Evolutionary conservation across 768 basidiomycete genomes (phyloP).

Genomic region (Agrocybe praecox): DNA sequence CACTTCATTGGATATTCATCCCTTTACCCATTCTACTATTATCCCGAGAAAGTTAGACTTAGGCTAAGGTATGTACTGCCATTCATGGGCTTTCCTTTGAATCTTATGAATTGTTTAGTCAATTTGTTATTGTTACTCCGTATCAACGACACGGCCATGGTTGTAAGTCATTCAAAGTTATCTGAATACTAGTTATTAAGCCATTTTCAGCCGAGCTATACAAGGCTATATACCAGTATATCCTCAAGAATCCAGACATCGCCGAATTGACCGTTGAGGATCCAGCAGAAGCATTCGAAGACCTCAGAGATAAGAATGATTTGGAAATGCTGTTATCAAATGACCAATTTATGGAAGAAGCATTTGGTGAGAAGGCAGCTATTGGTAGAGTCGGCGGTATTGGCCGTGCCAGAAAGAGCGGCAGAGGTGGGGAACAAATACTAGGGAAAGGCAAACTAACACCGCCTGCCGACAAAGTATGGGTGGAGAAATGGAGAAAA

Average conservation of each 20-base stretch:
- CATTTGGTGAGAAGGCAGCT: constrained; percentile 52
- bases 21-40: constrained; percentile 94
- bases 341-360: constrained; percentile 71
- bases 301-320: constrained; percentile 92
- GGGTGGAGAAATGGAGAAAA: constrained; percentile 80
- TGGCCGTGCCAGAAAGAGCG: constrained; percentile 44
- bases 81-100: background rate
- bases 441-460: constrained; percentile 61
- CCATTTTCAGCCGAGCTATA: constrained; percentile 75
- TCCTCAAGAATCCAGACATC: constrained; percentile 63
- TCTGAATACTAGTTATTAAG: background rate
- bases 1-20: constrained; percentile 96
- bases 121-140: constrained; percentile 92
- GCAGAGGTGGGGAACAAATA: constrained; percentile 29
- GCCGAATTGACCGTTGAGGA: constrained; percentile 98
- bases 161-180: constrained; percentile 50
- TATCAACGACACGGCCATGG: constrained; percentile 92
- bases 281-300: constrained; percentile 97
- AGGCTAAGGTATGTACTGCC: constrained; percentile 69
- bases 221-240: constrained; percentile 79
- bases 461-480: constrained; percentile 74
- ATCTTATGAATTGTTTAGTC: constrained; percentile 49
- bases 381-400: constrained; percentile 44
- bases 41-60: constrained; percentile 87
- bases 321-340: constrained; percentile 73